Percentiles rank a stretch among this genome's conserved stretches.
These are phyloP conservation scores for Agrocybe praecox DNA, from an alignment of 768 basidiomycete genomes.

Conservation along the genomic window DNA sequence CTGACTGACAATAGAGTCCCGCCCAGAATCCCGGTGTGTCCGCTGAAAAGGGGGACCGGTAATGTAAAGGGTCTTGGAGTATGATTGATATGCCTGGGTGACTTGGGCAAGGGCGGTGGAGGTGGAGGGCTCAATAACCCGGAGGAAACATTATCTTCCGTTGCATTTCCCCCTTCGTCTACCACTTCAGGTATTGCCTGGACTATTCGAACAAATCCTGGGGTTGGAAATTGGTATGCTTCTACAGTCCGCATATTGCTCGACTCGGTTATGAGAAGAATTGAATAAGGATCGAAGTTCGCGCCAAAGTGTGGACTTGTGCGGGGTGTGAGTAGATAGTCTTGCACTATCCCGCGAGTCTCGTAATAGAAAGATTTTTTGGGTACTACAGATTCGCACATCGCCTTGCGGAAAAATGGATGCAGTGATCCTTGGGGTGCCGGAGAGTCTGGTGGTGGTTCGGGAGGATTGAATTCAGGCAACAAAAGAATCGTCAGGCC, in stretches of 20 bases:
- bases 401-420: slow-evolving; percentile 58
- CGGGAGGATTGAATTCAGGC: slow-evolving; percentile 62
- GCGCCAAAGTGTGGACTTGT: slow-evolving; percentile 70
- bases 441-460: slow-evolving; percentile 33
- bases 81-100: slow-evolving; percentile 11
- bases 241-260: slow-evolving; percentile 53
- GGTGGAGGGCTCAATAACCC: slow-evolving; percentile 10
- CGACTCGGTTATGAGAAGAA: slow-evolving; percentile 60
- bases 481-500: slow-evolving; percentile 74
- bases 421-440: slow-evolving; percentile 37
- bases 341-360: slow-evolving; percentile 64
- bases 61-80: slow-evolving; percentile 7
- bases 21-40: slow-evolving; percentile 36
- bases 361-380: slow-evolving; percentile 58
- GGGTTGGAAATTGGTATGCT: slow-evolving; percentile 75
- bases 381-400: slow-evolving; percentile 58
- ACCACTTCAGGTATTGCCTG: not conserved
- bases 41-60: slow-evolving; percentile 16
- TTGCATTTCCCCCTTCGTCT: not conserved
- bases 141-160: not conserved
- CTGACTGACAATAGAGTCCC: slow-evolving; percentile 50
- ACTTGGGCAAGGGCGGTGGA: slow-evolving; percentile 14
- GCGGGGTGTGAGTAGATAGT: slow-evolving; percentile 77
- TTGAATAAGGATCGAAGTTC: slow-evolving; percentile 66
- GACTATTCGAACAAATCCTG: slow-evolving; percentile 33